Evolutionary conservation across 1,284 basidiomycete species (phyloP).

Genomic region (Cutaneotrichosporon cavernicola): DNA sequence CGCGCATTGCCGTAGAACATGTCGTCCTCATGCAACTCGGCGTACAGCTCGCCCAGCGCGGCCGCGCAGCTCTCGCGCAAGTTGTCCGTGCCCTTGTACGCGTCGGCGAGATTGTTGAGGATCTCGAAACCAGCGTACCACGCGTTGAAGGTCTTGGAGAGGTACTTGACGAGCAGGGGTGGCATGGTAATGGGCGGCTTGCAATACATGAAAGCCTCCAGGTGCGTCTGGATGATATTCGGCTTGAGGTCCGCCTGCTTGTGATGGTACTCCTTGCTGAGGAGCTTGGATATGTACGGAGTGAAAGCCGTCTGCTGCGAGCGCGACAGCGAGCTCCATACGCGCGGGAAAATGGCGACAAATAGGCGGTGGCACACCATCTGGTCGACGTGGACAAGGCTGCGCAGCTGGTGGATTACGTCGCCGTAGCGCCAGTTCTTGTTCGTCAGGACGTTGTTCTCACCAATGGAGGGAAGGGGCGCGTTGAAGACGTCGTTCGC

Average conservation of each 20-base stretch:
- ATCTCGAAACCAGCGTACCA: constrained; percentile 93
- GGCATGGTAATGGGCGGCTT: constrained; percentile 83
- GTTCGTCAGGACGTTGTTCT: constrained; percentile 31
- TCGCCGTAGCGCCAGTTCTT: constrained; percentile 55
- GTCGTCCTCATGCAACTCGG: constrained; percentile 94
- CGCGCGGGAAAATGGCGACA: constrained; percentile 85
- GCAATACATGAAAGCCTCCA: constrained; percentile 80
- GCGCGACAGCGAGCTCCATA: constrained; percentile 81
- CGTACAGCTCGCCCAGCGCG: constrained; percentile 91
- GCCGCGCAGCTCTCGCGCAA: constrained; percentile 84
- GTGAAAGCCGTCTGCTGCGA: constrained; percentile 87
- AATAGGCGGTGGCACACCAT: constrained; percentile 78
- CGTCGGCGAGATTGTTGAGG: constrained; percentile 70
- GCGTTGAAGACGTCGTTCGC: constrained; percentile 56
- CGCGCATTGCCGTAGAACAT: constrained; percentile 97
- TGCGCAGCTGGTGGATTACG: constrained; percentile 74
- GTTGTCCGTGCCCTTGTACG: constrained; percentile 75
- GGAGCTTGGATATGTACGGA: constrained; percentile 81
- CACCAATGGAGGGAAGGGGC: constrained; percentile 25
- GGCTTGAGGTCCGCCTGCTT: constrained; percentile 88
- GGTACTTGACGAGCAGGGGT: constrained; percentile 92
- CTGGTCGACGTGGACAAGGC: constrained; percentile 77
- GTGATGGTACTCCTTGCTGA: constrained; percentile 91
- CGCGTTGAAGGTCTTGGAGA: constrained; percentile 92
- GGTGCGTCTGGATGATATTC: constrained; percentile 89